Evolutionary conservation across 1,139 yeast species (phyloP).

Genomic region (Geotrichum carabidarum): DNA sequence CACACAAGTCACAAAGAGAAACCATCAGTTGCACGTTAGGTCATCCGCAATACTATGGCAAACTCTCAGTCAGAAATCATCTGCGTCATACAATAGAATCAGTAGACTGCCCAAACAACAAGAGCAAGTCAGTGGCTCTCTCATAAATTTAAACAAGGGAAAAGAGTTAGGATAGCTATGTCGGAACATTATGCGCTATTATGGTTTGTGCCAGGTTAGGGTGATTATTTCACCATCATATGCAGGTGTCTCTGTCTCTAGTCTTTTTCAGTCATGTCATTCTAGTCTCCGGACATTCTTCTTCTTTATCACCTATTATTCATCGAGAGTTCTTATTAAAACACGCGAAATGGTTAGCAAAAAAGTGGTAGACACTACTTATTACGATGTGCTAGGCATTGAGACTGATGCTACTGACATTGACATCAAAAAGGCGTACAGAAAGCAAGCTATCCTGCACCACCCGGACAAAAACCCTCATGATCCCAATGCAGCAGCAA

Average conservation of each 20-base stretch:
- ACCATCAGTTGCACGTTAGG: too few species aligned
- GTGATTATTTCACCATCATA: not conserved
- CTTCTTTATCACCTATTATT: not conserved
- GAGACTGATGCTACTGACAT: constrained; percentile 65
- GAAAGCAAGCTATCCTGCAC: constrained; percentile 78
- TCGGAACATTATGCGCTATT: too few species aligned
- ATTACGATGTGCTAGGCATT: constrained; percentile 75
- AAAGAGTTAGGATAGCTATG: too few species aligned
- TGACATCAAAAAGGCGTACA: constrained; percentile 88
- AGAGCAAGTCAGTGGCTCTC: too few species aligned
- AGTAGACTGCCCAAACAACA: too few species aligned
- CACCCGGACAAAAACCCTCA: constrained; percentile 97
- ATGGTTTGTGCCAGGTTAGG: not conserved
- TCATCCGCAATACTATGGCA: too few species aligned
- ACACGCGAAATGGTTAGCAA: not conserved
- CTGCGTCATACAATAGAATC: too few species aligned
- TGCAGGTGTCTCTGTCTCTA: too few species aligned
- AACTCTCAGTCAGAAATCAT: too few species aligned
- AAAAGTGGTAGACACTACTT: constrained; percentile 71
- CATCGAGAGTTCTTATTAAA: not conserved
- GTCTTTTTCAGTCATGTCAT: not conserved
- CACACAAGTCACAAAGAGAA: too few species aligned
- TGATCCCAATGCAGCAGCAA: constrained; percentile 70
- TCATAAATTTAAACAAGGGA: too few species aligned
- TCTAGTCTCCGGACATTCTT: not conserved